Conservation (phyloP, 2,329 filamentous ascomycete species). For the Phaeoacremonium minimum region DNA sequence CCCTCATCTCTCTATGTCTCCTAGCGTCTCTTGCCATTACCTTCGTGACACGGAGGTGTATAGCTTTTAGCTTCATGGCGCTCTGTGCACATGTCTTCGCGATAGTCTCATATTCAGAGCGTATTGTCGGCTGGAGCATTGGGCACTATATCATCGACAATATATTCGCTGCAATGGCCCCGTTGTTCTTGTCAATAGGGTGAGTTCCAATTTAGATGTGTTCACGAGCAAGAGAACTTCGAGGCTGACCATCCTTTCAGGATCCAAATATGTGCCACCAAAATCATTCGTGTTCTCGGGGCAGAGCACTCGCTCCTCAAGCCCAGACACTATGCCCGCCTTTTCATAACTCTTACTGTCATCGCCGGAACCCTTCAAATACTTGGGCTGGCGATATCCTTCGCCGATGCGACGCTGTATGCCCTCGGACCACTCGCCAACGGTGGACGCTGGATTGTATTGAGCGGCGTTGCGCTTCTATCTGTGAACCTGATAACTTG, state of each 20-base stretch:
- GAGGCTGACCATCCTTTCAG: conserved; percentile 11
- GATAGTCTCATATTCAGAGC: not conserved
- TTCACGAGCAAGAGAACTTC: too few species aligned
- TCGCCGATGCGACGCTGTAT: conserved; percentile 13
- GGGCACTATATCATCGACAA: not conserved
- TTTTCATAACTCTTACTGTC: conserved; percentile 20
- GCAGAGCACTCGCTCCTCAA: conserved; percentile 21
- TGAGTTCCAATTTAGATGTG: too few species aligned
- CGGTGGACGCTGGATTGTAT: conserved; percentile 4
- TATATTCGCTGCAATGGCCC: not conserved
- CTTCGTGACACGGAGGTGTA: not conserved
- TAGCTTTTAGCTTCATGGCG: not conserved
- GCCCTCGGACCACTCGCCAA: conserved; percentile 6
- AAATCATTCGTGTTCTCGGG: conserved; percentile 19
- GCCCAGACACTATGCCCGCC: conserved; percentile 13
- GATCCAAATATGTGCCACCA: conserved; percentile 19
- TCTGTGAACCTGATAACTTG: conserved; percentile 16
- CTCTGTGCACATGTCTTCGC: not conserved
- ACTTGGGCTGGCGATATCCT: conserved; percentile 19
- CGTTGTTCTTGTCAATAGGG: not conserved
- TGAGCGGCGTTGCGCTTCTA: conserved; percentile 18
- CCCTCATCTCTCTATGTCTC: not conserved
- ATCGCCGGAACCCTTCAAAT: conserved; percentile 19
- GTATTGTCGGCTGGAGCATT: not conserved
- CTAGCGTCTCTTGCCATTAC: not conserved